Percentiles rank a stretch among this genome's conserved stretches.
Evolutionary conservation across 2,329 filamentous ascomycete species (phyloP).

Genomic region (Zasmidium angulare): DNA sequence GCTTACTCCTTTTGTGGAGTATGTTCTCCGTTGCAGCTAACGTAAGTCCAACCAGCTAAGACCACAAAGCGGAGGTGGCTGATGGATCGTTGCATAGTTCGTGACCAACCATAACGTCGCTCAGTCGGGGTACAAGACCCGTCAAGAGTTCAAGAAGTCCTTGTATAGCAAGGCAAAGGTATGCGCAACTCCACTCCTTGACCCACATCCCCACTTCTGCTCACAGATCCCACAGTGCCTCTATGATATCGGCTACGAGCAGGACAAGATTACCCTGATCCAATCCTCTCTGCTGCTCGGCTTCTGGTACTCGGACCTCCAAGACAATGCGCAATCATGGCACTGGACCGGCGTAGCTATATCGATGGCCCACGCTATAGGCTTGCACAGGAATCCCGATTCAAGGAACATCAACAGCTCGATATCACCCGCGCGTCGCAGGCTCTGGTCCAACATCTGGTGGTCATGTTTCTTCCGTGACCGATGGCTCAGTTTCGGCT

Average conservation of each 20-base stretch:
- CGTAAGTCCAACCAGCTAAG: constrained; percentile 1
- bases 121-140: constrained; percentile 2
- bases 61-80: background rate
- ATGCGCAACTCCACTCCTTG: background rate
- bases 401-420: constrained; percentile 1
- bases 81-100: background rate
- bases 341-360: constrained; percentile 19
- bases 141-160: constrained; percentile 12
- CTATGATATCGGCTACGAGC: constrained; percentile 15
- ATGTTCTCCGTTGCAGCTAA: constrained; percentile 19
- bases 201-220: background rate
- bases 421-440: background rate
- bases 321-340: constrained; percentile 18
- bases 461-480: constrained; percentile 19
- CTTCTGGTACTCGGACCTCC: constrained; percentile 14
- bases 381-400: constrained; percentile 14
- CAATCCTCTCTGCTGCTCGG: constrained; percentile 15
- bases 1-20: constrained; percentile 18
- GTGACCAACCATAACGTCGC: background rate
- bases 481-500: constrained; percentile 15
- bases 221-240: background rate
- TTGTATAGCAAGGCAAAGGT: constrained; percentile 14
- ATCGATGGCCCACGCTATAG: constrained; percentile 13
- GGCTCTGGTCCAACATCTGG: constrained; percentile 15
- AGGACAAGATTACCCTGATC: constrained; percentile 10